Evolutionary conservation across 129 eudicot species (phyloP).

Genomic region (Glebionis coronaria): DNA sequence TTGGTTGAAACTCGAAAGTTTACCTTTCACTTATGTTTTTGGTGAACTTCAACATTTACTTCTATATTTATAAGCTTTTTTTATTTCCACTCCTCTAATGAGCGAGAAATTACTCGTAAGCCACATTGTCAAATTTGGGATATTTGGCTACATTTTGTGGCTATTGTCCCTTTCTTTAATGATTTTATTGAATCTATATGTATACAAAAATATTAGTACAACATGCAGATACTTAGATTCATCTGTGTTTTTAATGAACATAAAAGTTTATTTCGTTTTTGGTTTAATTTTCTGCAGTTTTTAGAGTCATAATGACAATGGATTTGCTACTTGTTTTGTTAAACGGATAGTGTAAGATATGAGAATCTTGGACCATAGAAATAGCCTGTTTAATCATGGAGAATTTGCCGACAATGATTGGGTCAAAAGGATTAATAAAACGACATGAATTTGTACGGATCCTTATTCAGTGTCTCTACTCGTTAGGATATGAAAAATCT

Average conservation of each 20-base stretch:
- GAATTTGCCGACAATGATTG: constrained; percentile 37
- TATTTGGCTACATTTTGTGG: no score
- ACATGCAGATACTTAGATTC: constrained; percentile 8
- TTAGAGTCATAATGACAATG: constrained; percentile 17
- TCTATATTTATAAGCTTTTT: no score
- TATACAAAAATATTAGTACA: not conserved
- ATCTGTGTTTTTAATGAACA: constrained; percentile 1
- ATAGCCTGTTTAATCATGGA: constrained; percentile 41
- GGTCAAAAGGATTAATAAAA: constrained; percentile 62
- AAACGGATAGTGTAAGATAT: constrained; percentile 24
- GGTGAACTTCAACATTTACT: no score
- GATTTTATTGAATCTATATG: not conserved
- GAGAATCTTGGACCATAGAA: constrained; percentile 33
- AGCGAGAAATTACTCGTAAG: no score
- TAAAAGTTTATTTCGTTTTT: constrained; percentile 2
- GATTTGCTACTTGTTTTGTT: constrained; percentile 18
- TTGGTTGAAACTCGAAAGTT: no score
- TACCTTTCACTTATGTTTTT: no score
- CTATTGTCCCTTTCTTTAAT: not conserved
- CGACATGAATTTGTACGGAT: constrained; percentile 71
- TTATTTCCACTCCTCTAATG: no score
- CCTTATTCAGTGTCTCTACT: constrained; percentile 71
- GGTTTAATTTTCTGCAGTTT: constrained; percentile 12
- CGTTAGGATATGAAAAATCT: constrained; percentile 63
- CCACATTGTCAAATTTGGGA: no score